Base-by-base conservation (phyloP, 1,284 basidiomycete species). In the Boletus mariae region DNA sequence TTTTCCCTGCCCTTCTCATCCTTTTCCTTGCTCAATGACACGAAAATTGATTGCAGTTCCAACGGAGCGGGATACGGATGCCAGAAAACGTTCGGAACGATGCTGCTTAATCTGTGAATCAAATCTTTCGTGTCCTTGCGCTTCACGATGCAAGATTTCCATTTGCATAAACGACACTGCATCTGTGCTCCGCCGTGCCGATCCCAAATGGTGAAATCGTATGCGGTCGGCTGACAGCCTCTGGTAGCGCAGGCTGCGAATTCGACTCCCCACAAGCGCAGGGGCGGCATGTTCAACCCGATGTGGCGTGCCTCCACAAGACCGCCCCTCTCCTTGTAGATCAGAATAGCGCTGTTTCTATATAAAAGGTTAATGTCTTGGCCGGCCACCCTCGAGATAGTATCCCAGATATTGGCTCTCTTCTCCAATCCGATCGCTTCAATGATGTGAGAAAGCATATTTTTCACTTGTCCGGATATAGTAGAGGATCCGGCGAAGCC, bases 231-330 rank as follows among this genome's bases (percentile, higher is more conserved):
- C 9, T 29, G 35, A 15, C 55, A 57, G 0, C 46, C 43, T 2
- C 42, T 32, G 5, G 13, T 57, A 1, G 10, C 55, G 3, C 56
- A 57, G 5, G 23, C 34, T 4, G 6, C 47, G 32, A 57, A 49
- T 4, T 49, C 50, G 2, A 49, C 20, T 1, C 56, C 56, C 49
- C 49, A 57, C 0, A 29, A 20, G 7, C 46, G 26, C 9, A 47
- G 28, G 0, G 55, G 51, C 1, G 43, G 56, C 3, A n/a, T 29
- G 5, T 57, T 50, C 5, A 38, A 17, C 0, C 26, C 42, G 2
- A 57, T 54, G 2, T 57, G 46, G 28, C 56, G 32, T 1, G 26
- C 23, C 8, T 23, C 32, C 2, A 54, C 29, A 5, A 6, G 23
- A 0, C 7, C 23, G 1, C 26, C 46, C 3, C 43, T 7, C 4